Base-by-base conservation (phyloP, 495 filamentous ascomycete species). In the Penicillium fimorum region DNA sequence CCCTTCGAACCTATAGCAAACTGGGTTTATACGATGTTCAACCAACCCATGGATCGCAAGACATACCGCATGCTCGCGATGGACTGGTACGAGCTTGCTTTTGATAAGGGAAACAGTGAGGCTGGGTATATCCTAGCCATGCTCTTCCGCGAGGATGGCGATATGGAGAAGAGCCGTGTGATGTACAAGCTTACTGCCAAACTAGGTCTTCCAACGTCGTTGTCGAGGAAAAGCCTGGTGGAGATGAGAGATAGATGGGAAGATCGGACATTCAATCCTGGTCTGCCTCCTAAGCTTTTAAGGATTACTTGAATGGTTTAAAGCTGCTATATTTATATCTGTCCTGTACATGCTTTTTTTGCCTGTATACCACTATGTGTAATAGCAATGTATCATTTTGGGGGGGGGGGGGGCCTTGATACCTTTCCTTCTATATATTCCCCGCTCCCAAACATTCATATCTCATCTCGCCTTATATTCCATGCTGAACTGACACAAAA, bases 31-130 rank as follows among this genome's bases (percentile, higher is more conserved):
- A 58, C 24, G 0, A 25, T 57, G 2, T 55, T 61, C 38, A 54
- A 56, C 15, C 48, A 47, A 10, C 48, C 54, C 2, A 43, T 61
- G 18, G 41, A 57, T 2, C 59, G 49, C 1, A 15, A 51, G 18
- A 57, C 69, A 3, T 78, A 73, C 42, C 62, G 59, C 18, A 29
- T 24, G 4, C 43, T 72, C 5, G 70, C 76, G 4, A 17, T 58
- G 2, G 59, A 73, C 11, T 78, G 73, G 74, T 75, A 74, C 44
- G 24, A 59, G 10, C 40, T 71, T 25, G 68, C 66, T 2, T 47
- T 17, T 10, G 8, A 20, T 2, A 41, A 50, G 29, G 53, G 50
- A 10, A 32, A 62, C 11, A 13, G 0, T 1, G 42, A 40, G 12
- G 64, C 69, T 4, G 53, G 47, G 0, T 47, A 73, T 8, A 67